A percentile compares a stretch with the other conserved stretches of the same genome.
Conservation (phyloP, 108 stramenopile species). For the Aureococcus anophagefferens region DNA sequence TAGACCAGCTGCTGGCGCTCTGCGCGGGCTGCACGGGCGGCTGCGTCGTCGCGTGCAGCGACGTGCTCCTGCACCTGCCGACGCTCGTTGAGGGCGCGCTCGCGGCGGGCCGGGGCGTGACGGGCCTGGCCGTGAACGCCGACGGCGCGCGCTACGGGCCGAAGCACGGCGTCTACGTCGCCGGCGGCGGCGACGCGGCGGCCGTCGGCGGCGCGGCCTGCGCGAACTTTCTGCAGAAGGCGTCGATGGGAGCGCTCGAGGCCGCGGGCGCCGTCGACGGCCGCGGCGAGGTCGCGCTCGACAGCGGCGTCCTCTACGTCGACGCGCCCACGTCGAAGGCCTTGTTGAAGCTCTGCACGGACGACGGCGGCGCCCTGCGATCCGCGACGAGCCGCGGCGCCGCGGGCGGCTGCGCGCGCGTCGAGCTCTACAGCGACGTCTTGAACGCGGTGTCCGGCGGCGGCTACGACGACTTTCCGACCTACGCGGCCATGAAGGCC, state of each 20-base stretch:
- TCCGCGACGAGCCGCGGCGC: no score
- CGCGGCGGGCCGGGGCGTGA: not conserved
- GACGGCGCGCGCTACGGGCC: not conserved
- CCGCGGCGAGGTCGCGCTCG: conserved; percentile 1
- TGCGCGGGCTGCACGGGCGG: not conserved
- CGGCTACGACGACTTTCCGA: not conserved
- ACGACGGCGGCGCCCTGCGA: not conserved
- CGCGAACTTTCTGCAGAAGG: conserved; percentile 6
- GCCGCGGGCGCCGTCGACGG: conserved; percentile 2
- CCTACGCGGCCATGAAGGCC: not conserved
- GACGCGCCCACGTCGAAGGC: not conserved
- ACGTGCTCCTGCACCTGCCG: conserved; percentile 7
- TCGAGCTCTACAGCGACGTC: conserved; percentile 18
- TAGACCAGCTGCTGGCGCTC: not conserved
- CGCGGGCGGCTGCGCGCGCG: no score
- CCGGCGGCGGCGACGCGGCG: no score
- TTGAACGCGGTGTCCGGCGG: not conserved
- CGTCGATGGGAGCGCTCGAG: not conserved
- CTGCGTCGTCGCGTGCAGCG: conserved; percentile 11
- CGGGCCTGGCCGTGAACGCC: not conserved
- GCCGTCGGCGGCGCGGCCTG: not conserved
- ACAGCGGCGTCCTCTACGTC: conserved; percentile 12
- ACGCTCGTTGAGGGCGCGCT: no score
- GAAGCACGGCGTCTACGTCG: conserved; percentile 1
- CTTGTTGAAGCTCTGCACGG: not conserved